Base-by-base conservation (phyloP, 2,329 filamentous ascomycete genomes). In the Beauveria bassiana region DNA sequence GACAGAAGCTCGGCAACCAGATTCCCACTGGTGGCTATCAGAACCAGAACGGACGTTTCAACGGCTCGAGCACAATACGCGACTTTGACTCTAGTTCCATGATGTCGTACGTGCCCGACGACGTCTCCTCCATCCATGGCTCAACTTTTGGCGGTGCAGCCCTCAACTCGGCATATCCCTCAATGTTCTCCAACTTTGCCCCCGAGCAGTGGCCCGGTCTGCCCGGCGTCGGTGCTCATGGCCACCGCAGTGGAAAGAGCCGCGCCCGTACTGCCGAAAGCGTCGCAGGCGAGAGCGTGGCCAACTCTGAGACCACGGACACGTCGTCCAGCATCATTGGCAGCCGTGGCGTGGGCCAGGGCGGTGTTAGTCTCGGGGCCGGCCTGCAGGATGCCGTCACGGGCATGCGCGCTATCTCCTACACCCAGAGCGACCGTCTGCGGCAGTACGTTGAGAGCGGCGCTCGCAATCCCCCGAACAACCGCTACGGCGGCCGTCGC, bases 51-150 rank as follows among this genome's bases (percentile, higher is more conserved):
- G 74, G 77, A 24, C 75, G 78, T 3, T 76, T 73, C 66, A 76
- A 78, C 55, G 74, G 72, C 18, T 22, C 46, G 9, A 72, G 71
- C 20, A 73, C 78, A 1, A 71, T 70, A 43, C 80, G 82, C 49
- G 83, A 86, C 64, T 81, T 85, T 63, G 93, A 97, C 70, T 86
- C 89, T 20, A 90, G 91, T 49, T 98, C 93, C 3, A 90, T 97
- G 71, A 82, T 97, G 68, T 95, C 93, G 18, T 98, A 96, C 73
- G 96, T 99, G 64, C 91, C 93, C 2, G 95, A 99, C 69, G 95
- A 99, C 73, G 92, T 96, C 46, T 98, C 93, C 9, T 97, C 93
- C 2, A 89, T 99, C 51, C 93, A 98, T 74, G 93, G 92, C 53
- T 96, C 92, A 50, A 88, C 92, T 1, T 85, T 98, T 57, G 92